phyloP scores from a whole-genome alignment of 1,284 basidiomycete genomes.

The Puccinia polysora region DNA sequence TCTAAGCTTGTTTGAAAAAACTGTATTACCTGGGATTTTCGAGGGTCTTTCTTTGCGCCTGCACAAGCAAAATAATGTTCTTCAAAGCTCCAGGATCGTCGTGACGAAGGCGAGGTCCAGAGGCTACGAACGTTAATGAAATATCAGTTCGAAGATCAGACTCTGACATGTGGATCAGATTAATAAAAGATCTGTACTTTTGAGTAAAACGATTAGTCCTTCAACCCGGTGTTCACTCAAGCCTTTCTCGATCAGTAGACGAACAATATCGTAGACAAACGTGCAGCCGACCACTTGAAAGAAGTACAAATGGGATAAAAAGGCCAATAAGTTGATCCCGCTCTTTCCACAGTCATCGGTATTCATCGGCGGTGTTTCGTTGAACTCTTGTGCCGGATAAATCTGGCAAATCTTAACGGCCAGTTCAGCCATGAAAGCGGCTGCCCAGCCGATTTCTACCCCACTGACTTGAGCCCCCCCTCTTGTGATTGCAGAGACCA shows the following conservation, averaged over 20 bases:
- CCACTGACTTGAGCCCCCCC: constrained; percentile 41
- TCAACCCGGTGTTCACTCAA: constrained; percentile 39
- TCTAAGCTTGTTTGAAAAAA: not conserved
- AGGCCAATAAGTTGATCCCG: constrained; percentile 76
- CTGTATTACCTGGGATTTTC: not conserved
- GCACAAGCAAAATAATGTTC: constrained; percentile 62
- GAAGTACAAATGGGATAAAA: constrained; percentile 90
- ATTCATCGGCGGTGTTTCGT: not conserved
- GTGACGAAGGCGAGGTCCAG: constrained; percentile 65
- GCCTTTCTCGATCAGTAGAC: constrained; percentile 62
- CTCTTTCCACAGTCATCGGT: constrained; percentile 62
- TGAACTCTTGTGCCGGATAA: constrained; percentile 3
- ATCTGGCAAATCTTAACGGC: constrained; percentile 12
- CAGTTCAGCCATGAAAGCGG: constrained; percentile 36
- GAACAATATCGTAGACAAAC: constrained; percentile 84
- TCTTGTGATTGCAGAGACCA: constrained; percentile 32
- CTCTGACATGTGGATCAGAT: not conserved
- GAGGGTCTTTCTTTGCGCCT: constrained; percentile 64
- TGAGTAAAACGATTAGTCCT: constrained; percentile 42
- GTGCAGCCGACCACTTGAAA: constrained; percentile 84
- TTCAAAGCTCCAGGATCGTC: constrained; percentile 59
- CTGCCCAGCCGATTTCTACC: constrained; percentile 42
- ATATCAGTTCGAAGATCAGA: not conserved
- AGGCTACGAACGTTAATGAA: constrained; percentile 2
- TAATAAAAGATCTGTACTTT: constrained; percentile 11